Evolutionary conservation across 2,329 filamentous ascomycete genomes (phyloP).

Genomic region (Colletotrichum limetticola): DNA sequence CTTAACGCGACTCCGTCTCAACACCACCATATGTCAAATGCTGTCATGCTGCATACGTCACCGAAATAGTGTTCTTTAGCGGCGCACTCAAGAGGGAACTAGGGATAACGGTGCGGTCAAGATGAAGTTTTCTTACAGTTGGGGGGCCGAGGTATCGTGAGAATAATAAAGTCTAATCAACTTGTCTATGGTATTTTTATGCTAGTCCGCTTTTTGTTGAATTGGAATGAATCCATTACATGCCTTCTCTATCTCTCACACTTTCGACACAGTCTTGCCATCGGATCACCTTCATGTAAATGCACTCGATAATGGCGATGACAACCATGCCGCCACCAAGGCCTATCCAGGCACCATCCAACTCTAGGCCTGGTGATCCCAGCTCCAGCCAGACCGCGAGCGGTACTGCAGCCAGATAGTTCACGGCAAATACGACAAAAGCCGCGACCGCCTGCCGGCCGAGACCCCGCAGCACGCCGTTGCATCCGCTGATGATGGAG

Average conservation of each 20-base stretch:
- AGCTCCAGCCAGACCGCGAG: conserved; percentile 51
- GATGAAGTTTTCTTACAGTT: neutral
- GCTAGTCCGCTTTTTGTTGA: neutral
- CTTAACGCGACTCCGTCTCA: neutral
- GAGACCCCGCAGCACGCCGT: conserved; percentile 51
- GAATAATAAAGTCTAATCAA: neutral
- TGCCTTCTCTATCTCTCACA: conserved; percentile 42
- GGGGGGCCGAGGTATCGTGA: neutral
- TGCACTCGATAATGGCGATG: conserved; percentile 44
- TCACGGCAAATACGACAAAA: conserved; percentile 47
- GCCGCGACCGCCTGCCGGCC: conserved; percentile 51
- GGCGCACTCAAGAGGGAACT: neutral
- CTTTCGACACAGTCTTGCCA: conserved; percentile 46
- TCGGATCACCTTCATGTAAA: conserved; percentile 43
- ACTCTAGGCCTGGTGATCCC: conserved; percentile 42
- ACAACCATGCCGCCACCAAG: conserved; percentile 46
- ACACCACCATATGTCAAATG: neutral
- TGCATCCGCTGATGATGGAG: conserved; percentile 47
- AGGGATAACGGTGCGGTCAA: neutral
- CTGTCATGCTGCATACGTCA: neutral
- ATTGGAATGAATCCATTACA: neutral
- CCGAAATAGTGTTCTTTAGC: neutral
- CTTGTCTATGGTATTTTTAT: conserved; percentile 2
- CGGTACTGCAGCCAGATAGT: conserved; percentile 51
- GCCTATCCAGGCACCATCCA: conserved; percentile 50